Conservation (phyloP, 768 basidiomycete genomes). For the Trametes gibbosa region DNA sequence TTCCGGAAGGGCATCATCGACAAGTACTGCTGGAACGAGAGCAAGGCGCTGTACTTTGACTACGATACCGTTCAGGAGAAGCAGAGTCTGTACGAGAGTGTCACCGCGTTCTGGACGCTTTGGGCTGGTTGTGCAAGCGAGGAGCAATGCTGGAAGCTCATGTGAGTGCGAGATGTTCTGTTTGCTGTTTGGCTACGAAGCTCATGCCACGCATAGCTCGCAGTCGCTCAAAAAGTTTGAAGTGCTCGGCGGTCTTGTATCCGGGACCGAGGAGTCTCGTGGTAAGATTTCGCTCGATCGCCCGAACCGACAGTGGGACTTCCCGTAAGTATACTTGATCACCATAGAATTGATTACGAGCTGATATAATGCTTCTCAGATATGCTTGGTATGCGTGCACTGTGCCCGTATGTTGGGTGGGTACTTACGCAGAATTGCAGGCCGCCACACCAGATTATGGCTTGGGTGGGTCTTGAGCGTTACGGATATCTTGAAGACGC, state of each 20-base stretch:
- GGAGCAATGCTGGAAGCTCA: conserved; percentile 89
- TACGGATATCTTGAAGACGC: conserved; percentile 95
- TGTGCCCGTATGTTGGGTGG: background rate
- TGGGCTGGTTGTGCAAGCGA: conserved; percentile 99
- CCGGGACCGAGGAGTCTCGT: conserved; percentile 94
- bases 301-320: conserved; percentile 99
- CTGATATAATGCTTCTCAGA: conserved; percentile 34
- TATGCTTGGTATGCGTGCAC: conserved; percentile 58
- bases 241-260: conserved; percentile 91
- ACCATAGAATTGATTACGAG: background rate
- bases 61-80: conserved; percentile 91
- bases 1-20: conserved; percentile 84
- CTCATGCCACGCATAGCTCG: conserved; percentile 45
- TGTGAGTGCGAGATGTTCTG: conserved; percentile 52
- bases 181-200: conserved; percentile 7
- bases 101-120: conserved; percentile 93
- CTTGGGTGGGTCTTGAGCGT: conserved; percentile 95
- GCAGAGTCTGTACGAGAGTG: conserved; percentile 94
- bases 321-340: conserved; percentile 61
- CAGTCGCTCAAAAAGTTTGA: conserved; percentile 94
- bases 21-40: conserved; percentile 96
- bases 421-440: conserved; percentile 33
- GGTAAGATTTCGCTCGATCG: conserved; percentile 94
- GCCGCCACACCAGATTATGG: conserved; percentile 99
- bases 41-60: conserved; percentile 91